A percentile compares a stretch with the other conserved stretches of the same genome.
Conservation (phyloP, 2,329 filamentous ascomycete genomes). For the Cytospora schulzeri region DNA sequence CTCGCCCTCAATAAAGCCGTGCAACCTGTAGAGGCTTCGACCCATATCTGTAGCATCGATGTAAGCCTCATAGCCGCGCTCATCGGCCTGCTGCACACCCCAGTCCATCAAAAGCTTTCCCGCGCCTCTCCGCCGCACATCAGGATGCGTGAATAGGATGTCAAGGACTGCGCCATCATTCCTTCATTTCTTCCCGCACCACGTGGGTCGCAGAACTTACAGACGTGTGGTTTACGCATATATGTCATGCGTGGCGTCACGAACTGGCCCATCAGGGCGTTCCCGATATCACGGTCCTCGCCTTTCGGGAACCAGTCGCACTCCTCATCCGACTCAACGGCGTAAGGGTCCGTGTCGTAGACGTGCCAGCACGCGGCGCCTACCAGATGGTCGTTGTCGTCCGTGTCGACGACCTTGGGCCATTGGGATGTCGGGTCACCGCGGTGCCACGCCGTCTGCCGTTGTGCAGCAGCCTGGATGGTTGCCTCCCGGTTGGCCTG, state of each 20-base stretch:
- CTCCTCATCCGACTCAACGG: slow-evolving; percentile 9
- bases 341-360: slow-evolving; percentile 14
- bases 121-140: slow-evolving; percentile 8
- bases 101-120: slow-evolving; percentile 14
- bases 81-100: slow-evolving; percentile 15
- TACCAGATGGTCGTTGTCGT: slow-evolving; percentile 2
- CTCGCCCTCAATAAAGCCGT: slow-evolving; percentile 8
- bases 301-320: slow-evolving; percentile 12
- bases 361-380: slow-evolving; percentile 13
- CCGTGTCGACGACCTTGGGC: slow-evolving; percentile 14
- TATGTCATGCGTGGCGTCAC: slow-evolving; percentile 11
- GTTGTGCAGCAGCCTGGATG: background rate
- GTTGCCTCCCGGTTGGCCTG: slow-evolving; percentile 8
- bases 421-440: slow-evolving; percentile 11
- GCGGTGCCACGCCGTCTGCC: slow-evolving; percentile 13
- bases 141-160: slow-evolving; percentile 16
- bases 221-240: slow-evolving; percentile 17
- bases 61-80: slow-evolving; percentile 9
- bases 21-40: slow-evolving; percentile 1
- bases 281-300: slow-evolving; percentile 14
- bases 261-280: slow-evolving; percentile 16
- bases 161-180: slow-evolving; percentile 11
- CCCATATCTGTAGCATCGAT: slow-evolving; percentile 14
- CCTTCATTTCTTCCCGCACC: background rate
- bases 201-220: slow-evolving; percentile 1